Percentiles rank a stretch among this genome's conserved stretches.
Conservation (phyloP, 495 filamentous ascomycete genomes). For the Penicillium steckii region DNA sequence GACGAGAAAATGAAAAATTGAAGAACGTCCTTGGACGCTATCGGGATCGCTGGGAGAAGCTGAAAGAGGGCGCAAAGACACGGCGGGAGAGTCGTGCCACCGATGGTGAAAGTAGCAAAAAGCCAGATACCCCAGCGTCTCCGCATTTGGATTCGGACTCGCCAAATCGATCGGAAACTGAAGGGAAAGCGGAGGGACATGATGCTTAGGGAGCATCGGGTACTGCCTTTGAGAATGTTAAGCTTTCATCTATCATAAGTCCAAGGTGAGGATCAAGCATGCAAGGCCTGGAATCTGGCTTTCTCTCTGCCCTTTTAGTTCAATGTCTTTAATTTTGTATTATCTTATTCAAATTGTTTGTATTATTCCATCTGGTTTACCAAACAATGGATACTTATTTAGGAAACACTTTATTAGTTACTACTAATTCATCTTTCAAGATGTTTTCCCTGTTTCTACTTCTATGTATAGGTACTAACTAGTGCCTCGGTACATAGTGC, state of each 20-base stretch:
- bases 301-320: no score
- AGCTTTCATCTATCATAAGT: neutral
- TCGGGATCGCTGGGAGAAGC: conserved; percentile 75
- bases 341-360: no score
- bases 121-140: conserved; percentile 6
- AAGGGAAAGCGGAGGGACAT: neutral
- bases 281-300: no score
- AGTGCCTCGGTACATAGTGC: no score
- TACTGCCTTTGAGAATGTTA: neutral
- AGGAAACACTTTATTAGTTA: no score
- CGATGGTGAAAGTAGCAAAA: conserved; percentile 15
- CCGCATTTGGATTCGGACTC: conserved; percentile 10
- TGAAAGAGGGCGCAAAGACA: conserved; percentile 80
- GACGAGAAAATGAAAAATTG: conserved; percentile 68
- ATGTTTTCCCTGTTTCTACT: no score
- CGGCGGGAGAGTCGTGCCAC: conserved; percentile 27
- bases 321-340: no score
- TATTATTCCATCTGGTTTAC: no score
- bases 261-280: neutral
- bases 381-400: no score
- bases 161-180: conserved; percentile 2
- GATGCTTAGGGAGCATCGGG: neutral
- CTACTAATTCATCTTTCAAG: no score
- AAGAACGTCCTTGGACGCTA: conserved; percentile 65
- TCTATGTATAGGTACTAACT: no score